Evolutionary conservation across 2,329 filamentous ascomycete species (phyloP), one percentile per base, ranked within the genome.

Genomic region (Elsinoe australis): DNA sequence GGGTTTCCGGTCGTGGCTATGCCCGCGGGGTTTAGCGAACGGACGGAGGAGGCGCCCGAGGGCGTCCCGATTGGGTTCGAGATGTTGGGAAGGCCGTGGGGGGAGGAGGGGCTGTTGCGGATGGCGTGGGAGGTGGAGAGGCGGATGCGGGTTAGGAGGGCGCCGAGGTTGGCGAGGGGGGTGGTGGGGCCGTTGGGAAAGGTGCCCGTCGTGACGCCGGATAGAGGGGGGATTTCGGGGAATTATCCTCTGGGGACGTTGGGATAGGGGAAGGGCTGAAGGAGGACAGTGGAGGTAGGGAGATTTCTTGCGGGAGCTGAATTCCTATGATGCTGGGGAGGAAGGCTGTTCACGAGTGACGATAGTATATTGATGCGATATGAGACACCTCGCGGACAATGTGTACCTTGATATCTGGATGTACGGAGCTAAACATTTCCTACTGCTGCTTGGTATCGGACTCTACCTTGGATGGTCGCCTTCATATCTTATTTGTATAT

Each of bases 61-160:
- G 79, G 79, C 1, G 70, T 83, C 4, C 80, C 80, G 0, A 71
- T 83, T 31, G 80, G 80, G 0, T 74, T 83, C 70, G 80, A 83
- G 63, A 73, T 83, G 17, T 57, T 83, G 50, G 78, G 80, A 0
- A 56, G 66, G 51, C 71, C 71, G 3, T 81, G 74, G 69, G 68
- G 61, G 2, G 80, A 83, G 55, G 65, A 65, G 31, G 70, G 68
- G 54, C 58, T 82, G 52, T 58, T 82, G 38, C 66, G 67, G 34
- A 69, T 80, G 26, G 78, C 74, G n/a, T 71, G 67, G 49, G 60
- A 64, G 36, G 65, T 80, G 19, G 72, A 76, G 55, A 59, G 63
- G 35, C 54, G 75, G 36, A 61, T 67, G 17, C 66, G 70, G 50
- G 61, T 71, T 17, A 69, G 76, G 51, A 70, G 56, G 54, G 60